Evolutionary conservation across 805 yeast species (phyloP).

Genomic region (Myxozyma melibiosi): DNA sequence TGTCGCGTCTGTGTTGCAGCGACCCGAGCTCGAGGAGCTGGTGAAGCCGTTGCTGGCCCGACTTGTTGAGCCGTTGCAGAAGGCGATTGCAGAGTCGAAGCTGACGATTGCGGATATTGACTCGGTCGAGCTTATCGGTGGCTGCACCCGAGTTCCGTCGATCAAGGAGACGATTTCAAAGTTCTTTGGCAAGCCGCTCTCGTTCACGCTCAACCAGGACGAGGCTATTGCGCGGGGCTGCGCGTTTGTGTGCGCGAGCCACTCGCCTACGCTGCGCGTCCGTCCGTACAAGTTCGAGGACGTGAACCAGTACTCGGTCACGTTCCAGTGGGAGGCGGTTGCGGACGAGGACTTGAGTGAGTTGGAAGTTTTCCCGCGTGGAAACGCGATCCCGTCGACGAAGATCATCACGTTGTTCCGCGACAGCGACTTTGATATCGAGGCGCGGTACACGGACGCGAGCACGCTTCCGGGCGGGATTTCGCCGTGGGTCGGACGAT

Average conservation of each 20-base stretch:
- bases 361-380: slow-evolving; percentile 95
- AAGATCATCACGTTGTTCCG: slow-evolving; percentile 94
- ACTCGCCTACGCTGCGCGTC: slow-evolving; percentile 97
- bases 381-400: slow-evolving; percentile 90
- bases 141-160: slow-evolving; percentile 96
- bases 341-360: slow-evolving; percentile 86
- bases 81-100: slow-evolving; percentile 80
- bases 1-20: slow-evolving; percentile 81
- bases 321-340: slow-evolving; percentile 93
- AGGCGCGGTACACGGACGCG: slow-evolving; percentile 81
- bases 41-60: slow-evolving; percentile 79
- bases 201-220: slow-evolving; percentile 96
- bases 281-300: slow-evolving; percentile 99
- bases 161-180: slow-evolving; percentile 79
- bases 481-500: slow-evolving; percentile 68
- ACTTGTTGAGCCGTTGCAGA: slow-evolving; percentile 73
- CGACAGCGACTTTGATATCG: slow-evolving; percentile 81
- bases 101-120: slow-evolving; percentile 74
- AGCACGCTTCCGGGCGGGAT: slow-evolving; percentile 72
- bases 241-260: slow-evolving; percentile 98
- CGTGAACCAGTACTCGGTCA: slow-evolving; percentile 84
- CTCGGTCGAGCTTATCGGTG: slow-evolving; percentile 95
- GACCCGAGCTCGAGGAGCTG: slow-evolving; percentile 91
- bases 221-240: slow-evolving; percentile 99
- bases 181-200: slow-evolving; percentile 80